phyloP scores from a whole-genome alignment of 202 grass and related monocot species.

The Carex sylvatica region DNA sequence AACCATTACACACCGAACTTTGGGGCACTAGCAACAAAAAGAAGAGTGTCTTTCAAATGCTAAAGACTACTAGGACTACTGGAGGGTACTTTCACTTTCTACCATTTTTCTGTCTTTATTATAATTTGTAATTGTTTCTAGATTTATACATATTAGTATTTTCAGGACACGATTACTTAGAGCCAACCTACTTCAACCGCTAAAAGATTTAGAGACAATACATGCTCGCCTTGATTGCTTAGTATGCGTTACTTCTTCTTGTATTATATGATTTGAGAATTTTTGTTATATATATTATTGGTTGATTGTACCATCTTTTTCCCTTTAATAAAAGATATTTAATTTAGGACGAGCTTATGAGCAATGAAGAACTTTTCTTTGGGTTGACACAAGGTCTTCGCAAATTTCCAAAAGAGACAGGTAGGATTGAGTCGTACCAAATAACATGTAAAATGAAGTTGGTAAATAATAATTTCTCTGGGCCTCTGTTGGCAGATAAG shows the following conservation, averaged over 20 bases:
- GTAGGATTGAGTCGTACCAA: conserved; percentile 34
- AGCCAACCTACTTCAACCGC: conserved; percentile 87
- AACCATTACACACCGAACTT: conserved; percentile 80
- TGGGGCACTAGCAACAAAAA: conserved; percentile 88
- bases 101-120: conserved; percentile 25
- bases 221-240: conserved; percentile 90
- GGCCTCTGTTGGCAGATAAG: conserved; percentile 50
- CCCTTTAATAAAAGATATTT: background rate
- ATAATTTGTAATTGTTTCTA: conserved; percentile 20
- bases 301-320: background rate
- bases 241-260: conserved; percentile 44
- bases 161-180: conserved; percentile 82
- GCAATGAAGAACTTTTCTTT: conserved; percentile 93
- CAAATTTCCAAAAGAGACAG: conserved; percentile 98
- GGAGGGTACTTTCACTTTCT: conserved; percentile 65
- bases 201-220: conserved; percentile 91
- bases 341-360: conserved; percentile 84
- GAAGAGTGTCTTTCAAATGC: conserved; percentile 95
- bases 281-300: background rate
- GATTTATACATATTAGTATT: conserved; percentile 7
- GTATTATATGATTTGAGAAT: conserved; percentile 18
- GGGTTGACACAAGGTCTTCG: conserved; percentile 88
- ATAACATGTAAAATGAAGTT: background rate
- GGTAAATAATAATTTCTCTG: conserved; percentile 15
- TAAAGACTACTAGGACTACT: conserved; percentile 91